Evolutionary conservation across 805 yeast genomes (phyloP).

Genomic region (Monosporozyma servazzii): DNA sequence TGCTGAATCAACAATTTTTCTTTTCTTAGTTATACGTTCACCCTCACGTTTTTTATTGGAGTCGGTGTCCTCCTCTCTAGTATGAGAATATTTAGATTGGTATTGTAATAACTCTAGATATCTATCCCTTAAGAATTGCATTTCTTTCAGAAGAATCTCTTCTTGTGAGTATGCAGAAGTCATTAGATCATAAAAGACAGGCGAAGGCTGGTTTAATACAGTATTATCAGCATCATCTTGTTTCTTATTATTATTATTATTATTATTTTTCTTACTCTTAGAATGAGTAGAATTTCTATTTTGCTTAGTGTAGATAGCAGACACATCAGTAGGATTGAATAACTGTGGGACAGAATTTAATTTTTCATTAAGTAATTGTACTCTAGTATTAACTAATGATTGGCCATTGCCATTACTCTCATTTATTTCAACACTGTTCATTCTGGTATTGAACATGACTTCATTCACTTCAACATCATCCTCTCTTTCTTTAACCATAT

Average conservation of each 20-base stretch:
- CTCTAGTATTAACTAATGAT: slow-evolving; percentile 9
- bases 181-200: slow-evolving; percentile 9
- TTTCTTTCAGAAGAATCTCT: slow-evolving; percentile 16
- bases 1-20: not conserved
- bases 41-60: not conserved
- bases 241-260: not conserved
- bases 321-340: not conserved
- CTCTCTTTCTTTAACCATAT: not conserved
- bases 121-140: slow-evolving; percentile 12
- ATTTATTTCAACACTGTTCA: not conserved
- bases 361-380: slow-evolving; percentile 10
- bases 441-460: not conserved
- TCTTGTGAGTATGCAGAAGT: slow-evolving; percentile 14
- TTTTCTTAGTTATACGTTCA: not conserved
- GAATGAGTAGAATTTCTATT: not conserved
- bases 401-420: slow-evolving; percentile 7
- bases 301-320: not conserved
- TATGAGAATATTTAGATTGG: not conserved
- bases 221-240: not conserved
- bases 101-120: slow-evolving; percentile 8
- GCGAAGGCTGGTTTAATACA: not conserved
- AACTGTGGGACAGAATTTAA: not conserved
- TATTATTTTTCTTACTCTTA: not conserved
- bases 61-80: not conserved
- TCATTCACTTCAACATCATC: not conserved